Evolutionary conservation across 176 grass and related monocot species (phyloP).

Genomic region (Pontederia paniculata): DNA sequence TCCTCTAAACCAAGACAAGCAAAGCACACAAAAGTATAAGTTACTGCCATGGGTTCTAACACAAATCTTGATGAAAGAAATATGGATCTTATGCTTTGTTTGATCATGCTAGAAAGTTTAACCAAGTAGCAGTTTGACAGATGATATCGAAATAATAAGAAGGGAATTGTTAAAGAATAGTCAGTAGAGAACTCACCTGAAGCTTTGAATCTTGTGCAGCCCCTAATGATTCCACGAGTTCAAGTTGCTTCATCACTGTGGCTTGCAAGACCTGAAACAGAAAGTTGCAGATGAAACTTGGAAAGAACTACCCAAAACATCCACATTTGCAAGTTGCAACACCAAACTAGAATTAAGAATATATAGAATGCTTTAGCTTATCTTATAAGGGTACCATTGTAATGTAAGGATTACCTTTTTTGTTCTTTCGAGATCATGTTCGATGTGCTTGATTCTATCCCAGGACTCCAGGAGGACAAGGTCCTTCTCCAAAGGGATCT

Average conservation of each 20-base stretch:
- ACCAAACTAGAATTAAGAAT: background rate
- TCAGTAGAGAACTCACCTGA: constrained; percentile 29
- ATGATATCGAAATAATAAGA: background rate
- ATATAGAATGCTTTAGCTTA: background rate
- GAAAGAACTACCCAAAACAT: background rate
- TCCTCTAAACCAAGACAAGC: background rate
- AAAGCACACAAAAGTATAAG: background rate
- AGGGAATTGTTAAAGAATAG: background rate
- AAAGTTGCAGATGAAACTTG: background rate
- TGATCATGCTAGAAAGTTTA: background rate
- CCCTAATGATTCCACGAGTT: constrained; percentile 66
- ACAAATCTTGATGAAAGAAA: background rate
- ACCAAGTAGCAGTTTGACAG: background rate
- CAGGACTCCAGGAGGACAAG: constrained; percentile 57
- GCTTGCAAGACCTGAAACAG: constrained; percentile 62
- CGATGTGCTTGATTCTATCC: constrained; percentile 71
- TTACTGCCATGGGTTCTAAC: no score
- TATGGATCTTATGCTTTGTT: background rate
- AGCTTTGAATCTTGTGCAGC: constrained; percentile 43
- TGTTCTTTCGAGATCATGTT: constrained; percentile 67
- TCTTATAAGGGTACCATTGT: background rate
- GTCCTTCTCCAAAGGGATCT: constrained; percentile 68
- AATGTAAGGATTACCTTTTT: constrained; percentile 38
- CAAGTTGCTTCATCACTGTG: constrained; percentile 63
- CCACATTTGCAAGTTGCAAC: background rate